Evolutionary conservation across 768 basidiomycete species (phyloP).

Genomic region (Epithele typhae): DNA sequence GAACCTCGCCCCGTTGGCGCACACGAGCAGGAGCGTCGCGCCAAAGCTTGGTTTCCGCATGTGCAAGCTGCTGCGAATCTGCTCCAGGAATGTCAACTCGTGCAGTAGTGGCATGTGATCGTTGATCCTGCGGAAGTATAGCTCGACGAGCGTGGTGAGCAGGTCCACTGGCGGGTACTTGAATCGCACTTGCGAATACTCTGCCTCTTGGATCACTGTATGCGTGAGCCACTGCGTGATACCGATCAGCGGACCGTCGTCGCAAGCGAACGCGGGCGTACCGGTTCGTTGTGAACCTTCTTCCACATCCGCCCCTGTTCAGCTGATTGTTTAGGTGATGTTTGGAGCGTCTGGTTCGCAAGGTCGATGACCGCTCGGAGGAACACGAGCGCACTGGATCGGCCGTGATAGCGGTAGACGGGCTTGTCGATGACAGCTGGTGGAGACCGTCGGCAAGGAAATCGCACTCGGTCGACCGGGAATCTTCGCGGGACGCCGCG

Average conservation of each 20-base stretch:
- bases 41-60: neutral
- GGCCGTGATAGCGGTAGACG: neutral
- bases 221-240: neutral
- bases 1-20: neutral
- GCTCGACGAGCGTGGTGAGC: slow-evolving; percentile 49
- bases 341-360: neutral
- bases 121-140: slow-evolving; percentile 66
- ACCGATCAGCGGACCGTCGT: neutral
- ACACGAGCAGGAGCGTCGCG: neutral
- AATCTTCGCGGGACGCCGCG: neutral
- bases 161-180: slow-evolving; percentile 55
- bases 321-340: no score
- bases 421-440: neutral
- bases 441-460: neutral
- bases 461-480: no score
- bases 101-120: slow-evolving; percentile 41
- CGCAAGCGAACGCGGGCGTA: neutral
- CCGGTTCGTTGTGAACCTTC: neutral
- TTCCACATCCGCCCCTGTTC: neutral
- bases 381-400: neutral
- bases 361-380: neutral
- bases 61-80: neutral
- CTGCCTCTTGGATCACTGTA: no score
- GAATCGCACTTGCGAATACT: neutral
- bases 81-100: slow-evolving; percentile 4